These are phyloP conservation scores for Fusarium camptoceras DNA, from an alignment of 2,329 filamentous ascomycete species.

Conservation along the genomic window DNA sequence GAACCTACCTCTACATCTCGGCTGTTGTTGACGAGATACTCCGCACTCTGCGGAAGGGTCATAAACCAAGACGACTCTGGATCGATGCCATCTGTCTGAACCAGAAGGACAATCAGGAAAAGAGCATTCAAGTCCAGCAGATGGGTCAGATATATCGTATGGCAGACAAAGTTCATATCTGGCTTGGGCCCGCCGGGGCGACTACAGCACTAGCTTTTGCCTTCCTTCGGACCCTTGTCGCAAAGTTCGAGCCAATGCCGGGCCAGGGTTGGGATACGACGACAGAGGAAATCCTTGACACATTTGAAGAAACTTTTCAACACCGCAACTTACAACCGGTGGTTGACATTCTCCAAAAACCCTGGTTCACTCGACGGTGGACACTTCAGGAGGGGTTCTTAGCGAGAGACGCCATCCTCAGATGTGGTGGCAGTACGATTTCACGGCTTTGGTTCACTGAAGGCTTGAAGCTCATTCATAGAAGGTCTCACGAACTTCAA, in stretches of 20 bases:
- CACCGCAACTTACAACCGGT: rapidly evolving
- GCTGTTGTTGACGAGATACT: background rate
- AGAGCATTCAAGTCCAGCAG: background rate
- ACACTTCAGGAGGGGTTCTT: background rate
- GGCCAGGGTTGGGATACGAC: rapidly evolving
- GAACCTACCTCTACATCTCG: background rate
- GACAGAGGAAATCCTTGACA: rapidly evolving
- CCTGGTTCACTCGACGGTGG: background rate
- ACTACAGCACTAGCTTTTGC: rapidly evolving
- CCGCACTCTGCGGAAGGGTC: rapidly evolving
- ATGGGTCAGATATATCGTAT: background rate
- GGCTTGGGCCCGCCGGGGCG: rapidly evolving
- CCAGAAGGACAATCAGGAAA: background rate
- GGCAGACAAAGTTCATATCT: background rate
- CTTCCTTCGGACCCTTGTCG: rapidly evolving
- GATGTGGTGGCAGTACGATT: rapidly evolving
- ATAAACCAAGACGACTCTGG: background rate
- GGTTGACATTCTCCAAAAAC: rapidly evolving
- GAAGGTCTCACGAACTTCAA: rapidly evolving
- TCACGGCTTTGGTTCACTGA: background rate
- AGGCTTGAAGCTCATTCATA: rapidly evolving
- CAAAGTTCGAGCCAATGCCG: rapidly evolving
- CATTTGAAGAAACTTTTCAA: rapidly evolving
- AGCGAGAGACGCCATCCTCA: rapidly evolving
- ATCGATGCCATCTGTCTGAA: background rate